Conservation (phyloP, 192 early-diverging fungal species). For the Coemansia sp. region DNA sequence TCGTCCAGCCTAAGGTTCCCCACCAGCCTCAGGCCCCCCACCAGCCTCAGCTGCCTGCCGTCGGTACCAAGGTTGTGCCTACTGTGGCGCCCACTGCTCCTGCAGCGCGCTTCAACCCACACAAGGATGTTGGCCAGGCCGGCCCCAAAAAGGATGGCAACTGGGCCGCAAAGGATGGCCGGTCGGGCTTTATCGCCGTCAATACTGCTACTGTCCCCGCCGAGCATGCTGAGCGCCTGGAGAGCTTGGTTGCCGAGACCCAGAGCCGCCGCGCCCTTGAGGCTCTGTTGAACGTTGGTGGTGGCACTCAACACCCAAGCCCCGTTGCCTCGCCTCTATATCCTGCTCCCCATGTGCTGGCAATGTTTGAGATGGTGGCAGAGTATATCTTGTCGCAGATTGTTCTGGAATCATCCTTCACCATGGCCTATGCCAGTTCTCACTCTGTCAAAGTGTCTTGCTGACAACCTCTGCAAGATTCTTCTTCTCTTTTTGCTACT, state of each 20-base stretch:
- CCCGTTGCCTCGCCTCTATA: neutral
- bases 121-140: slow-evolving; percentile 50
- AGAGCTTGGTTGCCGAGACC: slow-evolving; percentile 27
- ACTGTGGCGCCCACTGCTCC: neutral
- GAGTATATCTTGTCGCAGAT: slow-evolving; percentile 37
- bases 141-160: slow-evolving; percentile 33
- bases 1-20: too few relatives aligned
- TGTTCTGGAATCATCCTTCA: slow-evolving; percentile 44
- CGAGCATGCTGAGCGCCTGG: slow-evolving; percentile 15
- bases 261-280: slow-evolving; percentile 39
- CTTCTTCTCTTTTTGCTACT: neutral
- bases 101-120: slow-evolving; percentile 46
- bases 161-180: slow-evolving; percentile 50
- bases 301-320: neutral
- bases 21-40: neutral
- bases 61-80: slow-evolving; percentile 14
- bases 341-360: neutral
- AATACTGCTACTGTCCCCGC: slow-evolving; percentile 37
- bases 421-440: slow-evolving; percentile 11
- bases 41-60: slow-evolving; percentile 1
- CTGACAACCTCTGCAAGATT: neutral
- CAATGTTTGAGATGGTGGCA: slow-evolving; percentile 18
- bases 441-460: neutral
- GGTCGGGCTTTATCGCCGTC: slow-evolving; percentile 46
- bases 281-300: slow-evolving; percentile 40